Evolutionary conservation across 495 filamentous ascomycete genomes (phyloP).

Genomic region (Xanthoparmelia taractica): DNA sequence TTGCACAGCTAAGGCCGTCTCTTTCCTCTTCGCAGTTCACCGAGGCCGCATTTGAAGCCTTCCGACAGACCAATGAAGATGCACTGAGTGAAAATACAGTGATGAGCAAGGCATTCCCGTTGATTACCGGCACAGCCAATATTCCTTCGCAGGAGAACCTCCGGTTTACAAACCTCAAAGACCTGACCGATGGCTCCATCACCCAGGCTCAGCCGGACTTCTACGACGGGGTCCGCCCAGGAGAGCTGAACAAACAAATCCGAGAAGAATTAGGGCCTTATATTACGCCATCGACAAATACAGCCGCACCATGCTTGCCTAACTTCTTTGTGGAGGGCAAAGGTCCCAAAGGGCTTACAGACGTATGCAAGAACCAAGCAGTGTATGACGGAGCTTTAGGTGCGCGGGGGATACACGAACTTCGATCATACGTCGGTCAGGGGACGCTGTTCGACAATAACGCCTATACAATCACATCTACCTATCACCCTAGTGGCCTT

Average conservation of each 20-base stretch:
- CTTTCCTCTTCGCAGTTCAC: conserved; percentile 33
- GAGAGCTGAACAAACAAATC: too few relatives aligned
- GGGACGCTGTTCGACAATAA: not conserved
- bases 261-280: too few relatives aligned
- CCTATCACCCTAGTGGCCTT: conserved; percentile 16
- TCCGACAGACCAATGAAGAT: not conserved
- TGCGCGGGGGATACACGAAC: conserved; percentile 17
- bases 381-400: conserved; percentile 25
- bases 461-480: conserved; percentile 13
- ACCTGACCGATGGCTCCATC: conserved; percentile 7
- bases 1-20: not conserved
- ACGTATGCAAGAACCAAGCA: conserved; percentile 11
- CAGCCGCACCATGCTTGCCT: too few relatives aligned
- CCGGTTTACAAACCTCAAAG: not conserved
- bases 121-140: not conserved
- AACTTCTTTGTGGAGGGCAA: conserved; percentile 24
- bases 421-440: conserved; percentile 13
- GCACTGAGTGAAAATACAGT: too few relatives aligned
- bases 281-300: too few relatives aligned
- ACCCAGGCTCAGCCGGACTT: conserved; percentile 27
- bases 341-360: conserved; percentile 13
- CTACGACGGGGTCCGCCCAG: conserved; percentile 35
- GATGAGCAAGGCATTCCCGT: too few relatives aligned
- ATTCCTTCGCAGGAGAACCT: not conserved
- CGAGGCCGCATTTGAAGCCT: not conserved